Evolutionary conservation across 495 filamentous ascomycete species (phyloP).

Genomic region (Aspergillus hancockii): DNA sequence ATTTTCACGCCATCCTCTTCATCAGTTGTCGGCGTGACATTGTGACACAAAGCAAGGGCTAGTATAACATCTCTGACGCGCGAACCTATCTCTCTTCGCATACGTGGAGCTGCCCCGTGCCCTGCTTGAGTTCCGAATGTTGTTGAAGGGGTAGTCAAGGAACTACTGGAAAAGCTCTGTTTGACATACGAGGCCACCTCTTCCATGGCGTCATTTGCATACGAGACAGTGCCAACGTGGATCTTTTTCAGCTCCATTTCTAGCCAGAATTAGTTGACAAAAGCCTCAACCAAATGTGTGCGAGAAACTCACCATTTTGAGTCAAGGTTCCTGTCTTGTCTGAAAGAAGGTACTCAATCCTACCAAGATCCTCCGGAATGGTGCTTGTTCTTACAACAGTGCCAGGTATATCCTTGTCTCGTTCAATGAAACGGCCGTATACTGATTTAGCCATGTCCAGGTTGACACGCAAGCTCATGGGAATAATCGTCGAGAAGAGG

Average conservation of each 20-base stretch:
- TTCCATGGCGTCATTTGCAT: slow-evolving; percentile 98
- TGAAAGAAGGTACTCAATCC: slow-evolving; percentile 94
- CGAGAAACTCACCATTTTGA: slow-evolving; percentile 65
- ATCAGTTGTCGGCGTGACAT: slow-evolving; percentile 90
- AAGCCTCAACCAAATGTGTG: not conserved
- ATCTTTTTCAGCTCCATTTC: slow-evolving; percentile 99
- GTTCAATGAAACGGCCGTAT: slow-evolving; percentile 93
- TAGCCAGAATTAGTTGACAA: slow-evolving; percentile 24
- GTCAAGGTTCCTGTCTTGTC: slow-evolving; percentile 98
- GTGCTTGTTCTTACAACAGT: slow-evolving; percentile 96
- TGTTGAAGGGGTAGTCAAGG: slow-evolving; percentile 74
- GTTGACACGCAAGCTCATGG: slow-evolving; percentile 94
- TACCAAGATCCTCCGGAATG: slow-evolving; percentile 93
- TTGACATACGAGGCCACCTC: slow-evolving; percentile 84
- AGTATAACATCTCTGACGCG: slow-evolving; percentile 88
- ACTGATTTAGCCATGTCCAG: slow-evolving; percentile 95
- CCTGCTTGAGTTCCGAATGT: slow-evolving; percentile 57
- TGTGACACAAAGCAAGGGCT: slow-evolving; percentile 93
- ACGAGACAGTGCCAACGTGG: slow-evolving; percentile 96
- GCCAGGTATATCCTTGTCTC: slow-evolving; percentile 82
- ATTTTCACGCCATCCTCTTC: slow-evolving; percentile 75
- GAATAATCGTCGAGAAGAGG: slow-evolving; percentile 98
- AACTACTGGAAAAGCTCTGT: slow-evolving; percentile 69
- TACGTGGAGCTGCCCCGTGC: slow-evolving; percentile 68
- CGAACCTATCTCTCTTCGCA: slow-evolving; percentile 87